Conservation (phyloP, 2,329 filamentous ascomycete genomes). For the Tricladium varicosporioides region DNA sequence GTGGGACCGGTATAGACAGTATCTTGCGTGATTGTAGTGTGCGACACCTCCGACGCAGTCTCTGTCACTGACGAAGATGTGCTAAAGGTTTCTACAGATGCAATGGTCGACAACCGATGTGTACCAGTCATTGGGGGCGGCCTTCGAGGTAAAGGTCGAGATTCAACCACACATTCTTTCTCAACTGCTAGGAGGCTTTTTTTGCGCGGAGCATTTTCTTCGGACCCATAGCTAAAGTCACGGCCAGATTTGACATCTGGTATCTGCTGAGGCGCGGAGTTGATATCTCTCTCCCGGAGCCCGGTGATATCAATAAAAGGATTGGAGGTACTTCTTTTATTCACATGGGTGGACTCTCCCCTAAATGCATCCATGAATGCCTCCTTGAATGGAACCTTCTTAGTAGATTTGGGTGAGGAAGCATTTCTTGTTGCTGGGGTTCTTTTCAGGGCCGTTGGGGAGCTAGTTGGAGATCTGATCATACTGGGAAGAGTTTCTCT, state of each 20-base stretch:
- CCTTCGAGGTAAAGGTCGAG: constrained; percentile 16
- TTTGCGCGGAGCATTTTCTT: constrained; percentile 11
- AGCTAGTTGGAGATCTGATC: constrained; percentile 21
- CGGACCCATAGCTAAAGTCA: constrained; percentile 10
- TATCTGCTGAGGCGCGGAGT: constrained; percentile 3
- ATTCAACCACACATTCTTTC: constrained; percentile 14
- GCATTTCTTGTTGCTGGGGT: constrained; percentile 52
- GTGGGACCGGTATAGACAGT: constrained; percentile 27
- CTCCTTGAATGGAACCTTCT: constrained; percentile 55
- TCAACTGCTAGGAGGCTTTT: constrained; percentile 10
- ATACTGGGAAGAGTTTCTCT: constrained; percentile 31
- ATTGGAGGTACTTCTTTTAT: constrained; percentile 20
- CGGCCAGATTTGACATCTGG: constrained; percentile 10
- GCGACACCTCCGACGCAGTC: constrained; percentile 28
- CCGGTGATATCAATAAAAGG: constrained; percentile 25
- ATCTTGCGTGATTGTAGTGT: constrained; percentile 43
- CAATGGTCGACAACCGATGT: constrained; percentile 33
- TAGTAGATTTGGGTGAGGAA: constrained; percentile 47
- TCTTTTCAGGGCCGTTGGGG: constrained; percentile 47
- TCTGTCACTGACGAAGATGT: constrained; percentile 15
- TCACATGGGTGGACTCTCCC: constrained; percentile 50
- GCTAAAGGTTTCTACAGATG: constrained; percentile 21
- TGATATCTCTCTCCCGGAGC: constrained; percentile 22
- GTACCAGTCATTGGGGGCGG: constrained; percentile 23
- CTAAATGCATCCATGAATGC: constrained; percentile 60